Evolutionary conservation across 768 basidiomycete genomes (phyloP).

Genomic region (Fistulinella prunicolor): DNA sequence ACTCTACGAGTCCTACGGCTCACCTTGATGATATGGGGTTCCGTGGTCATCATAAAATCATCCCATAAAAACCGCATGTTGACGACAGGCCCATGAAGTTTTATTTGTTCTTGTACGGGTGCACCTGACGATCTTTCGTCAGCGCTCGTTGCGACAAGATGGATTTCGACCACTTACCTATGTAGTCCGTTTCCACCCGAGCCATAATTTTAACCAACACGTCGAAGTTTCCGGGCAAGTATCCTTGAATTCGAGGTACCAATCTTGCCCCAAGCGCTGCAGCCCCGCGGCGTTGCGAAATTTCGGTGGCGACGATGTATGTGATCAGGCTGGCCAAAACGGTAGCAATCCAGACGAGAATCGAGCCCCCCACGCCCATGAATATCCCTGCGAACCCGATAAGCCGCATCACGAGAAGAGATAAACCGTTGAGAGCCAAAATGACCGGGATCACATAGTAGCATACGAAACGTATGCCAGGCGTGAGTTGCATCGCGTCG

Average conservation of each 20-base stretch:
- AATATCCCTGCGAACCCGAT: conserved; percentile 10
- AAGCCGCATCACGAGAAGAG: conserved; percentile 11
- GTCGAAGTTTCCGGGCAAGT: conserved; percentile 36
- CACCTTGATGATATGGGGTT: conserved; percentile 48
- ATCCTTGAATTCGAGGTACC: conserved; percentile 33
- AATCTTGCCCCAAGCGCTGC: conserved; percentile 24
- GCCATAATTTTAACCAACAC: conserved; percentile 21
- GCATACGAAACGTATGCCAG: conserved; percentile 23
- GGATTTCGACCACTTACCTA: conserved; percentile 25
- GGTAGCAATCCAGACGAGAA: conserved; percentile 3
- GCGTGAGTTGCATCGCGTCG: conserved; percentile 16
- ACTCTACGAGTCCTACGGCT: not conserved
- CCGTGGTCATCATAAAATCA: conserved; percentile 45
- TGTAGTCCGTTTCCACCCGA: conserved; percentile 30
- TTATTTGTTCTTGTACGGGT: conserved; percentile 20
- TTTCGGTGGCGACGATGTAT: conserved; percentile 1
- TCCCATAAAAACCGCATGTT: conserved; percentile 51
- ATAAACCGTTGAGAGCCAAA: conserved; percentile 12
- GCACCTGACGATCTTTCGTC: conserved; percentile 19
- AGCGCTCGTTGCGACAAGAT: not conserved
- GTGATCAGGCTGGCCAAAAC: conserved; percentile 2
- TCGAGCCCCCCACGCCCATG: conserved; percentile 4
- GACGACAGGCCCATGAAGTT: conserved; percentile 27
- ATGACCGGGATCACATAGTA: conserved; percentile 12
- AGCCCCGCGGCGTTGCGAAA: conserved; percentile 18